phyloP scores from a whole-genome alignment of 2,329 filamentous ascomycete genomes.

The Fusarium caatingaense region DNA sequence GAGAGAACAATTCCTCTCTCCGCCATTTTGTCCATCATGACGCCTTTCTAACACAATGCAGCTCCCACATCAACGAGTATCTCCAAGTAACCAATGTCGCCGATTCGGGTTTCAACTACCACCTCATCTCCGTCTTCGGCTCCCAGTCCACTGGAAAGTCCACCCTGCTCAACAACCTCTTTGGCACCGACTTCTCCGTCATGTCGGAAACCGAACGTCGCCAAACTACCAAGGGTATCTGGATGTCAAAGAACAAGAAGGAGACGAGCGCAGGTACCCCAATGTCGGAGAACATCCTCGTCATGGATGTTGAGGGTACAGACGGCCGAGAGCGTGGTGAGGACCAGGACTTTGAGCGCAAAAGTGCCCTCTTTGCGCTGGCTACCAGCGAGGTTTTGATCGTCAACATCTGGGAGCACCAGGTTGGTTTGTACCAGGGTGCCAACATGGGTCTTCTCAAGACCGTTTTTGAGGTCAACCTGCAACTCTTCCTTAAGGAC shows the following conservation, averaged over 20 bases:
- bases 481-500: slow-evolving; percentile 97
- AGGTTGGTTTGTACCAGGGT: slow-evolving; percentile 96
- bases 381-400: slow-evolving; percentile 98
- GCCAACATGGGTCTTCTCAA: slow-evolving; percentile 99
- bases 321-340: slow-evolving; percentile 96
- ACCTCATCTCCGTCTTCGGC: slow-evolving; percentile 98
- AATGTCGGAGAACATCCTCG: slow-evolving; percentile 98
- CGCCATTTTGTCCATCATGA: slow-evolving; percentile 14
- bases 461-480: slow-evolving; percentile 98
- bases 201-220: slow-evolving; percentile 95
- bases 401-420: slow-evolving; percentile 99
- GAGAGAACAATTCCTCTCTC: slow-evolving; percentile 15
- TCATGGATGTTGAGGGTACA: slow-evolving; percentile 99
- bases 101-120: slow-evolving; percentile 96
- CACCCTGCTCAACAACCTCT: slow-evolving; percentile 93
- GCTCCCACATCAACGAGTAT: slow-evolving; percentile 82
- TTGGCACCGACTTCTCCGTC: slow-evolving; percentile 95
- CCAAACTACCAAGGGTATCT: slow-evolving; percentile 99
- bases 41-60: slow-evolving; percentile 52
- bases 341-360: slow-evolving; percentile 98
- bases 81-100: slow-evolving; percentile 83
- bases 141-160: slow-evolving; percentile 99
- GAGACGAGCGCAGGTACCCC: slow-evolving; percentile 60
- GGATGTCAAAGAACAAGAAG: slow-evolving; percentile 97
- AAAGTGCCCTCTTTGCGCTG: slow-evolving; percentile 95